phyloP scores from a whole-genome alignment of 345 rosid species.

The Noccaea caerulescens region DNA sequence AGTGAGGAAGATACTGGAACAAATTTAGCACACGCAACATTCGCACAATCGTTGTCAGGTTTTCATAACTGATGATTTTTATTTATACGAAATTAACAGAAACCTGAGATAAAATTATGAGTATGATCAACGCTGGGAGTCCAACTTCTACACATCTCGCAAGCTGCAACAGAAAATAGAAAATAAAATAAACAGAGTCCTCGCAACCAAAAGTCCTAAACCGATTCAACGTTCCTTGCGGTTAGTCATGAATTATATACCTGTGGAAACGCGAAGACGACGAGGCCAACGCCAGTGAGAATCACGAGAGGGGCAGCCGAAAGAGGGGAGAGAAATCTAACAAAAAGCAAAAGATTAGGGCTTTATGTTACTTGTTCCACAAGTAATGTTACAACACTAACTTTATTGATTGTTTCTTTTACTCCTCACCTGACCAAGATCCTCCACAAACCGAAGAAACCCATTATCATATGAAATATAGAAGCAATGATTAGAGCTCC shows the following conservation, averaged over 20 bases:
- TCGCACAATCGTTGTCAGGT: constrained; percentile 11
- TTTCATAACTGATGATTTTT: background rate
- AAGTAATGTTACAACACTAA: background rate
- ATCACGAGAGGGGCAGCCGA: constrained; percentile 81
- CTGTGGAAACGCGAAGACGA: constrained; percentile 71
- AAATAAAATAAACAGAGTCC: background rate
- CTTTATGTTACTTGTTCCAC: background rate
- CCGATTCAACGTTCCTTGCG: background rate
- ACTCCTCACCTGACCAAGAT: constrained; percentile 59
- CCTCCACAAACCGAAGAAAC: constrained; percentile 88
- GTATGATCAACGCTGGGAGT: constrained; percentile 70
- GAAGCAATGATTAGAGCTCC: constrained; percentile 83
- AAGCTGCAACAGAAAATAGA: constrained; percentile 47
- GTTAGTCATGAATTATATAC: constrained; percentile 44
- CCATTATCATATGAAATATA: constrained; percentile 59
- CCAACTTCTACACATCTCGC: constrained; percentile 84
- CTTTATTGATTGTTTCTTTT: background rate
- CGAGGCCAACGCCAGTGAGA: constrained; percentile 87
- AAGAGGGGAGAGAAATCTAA: constrained; percentile 78
- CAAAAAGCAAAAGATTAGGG: constrained; percentile 1
- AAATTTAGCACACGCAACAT: background rate
- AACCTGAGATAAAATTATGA: constrained; percentile 84
- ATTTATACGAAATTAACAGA: background rate
- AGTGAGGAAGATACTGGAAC: constrained; percentile 69
- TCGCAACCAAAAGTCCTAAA: constrained; percentile 3